Conservation (phyloP, 2,329 filamentous ascomycete species). For the Curvularia eragrostidis region DNA sequence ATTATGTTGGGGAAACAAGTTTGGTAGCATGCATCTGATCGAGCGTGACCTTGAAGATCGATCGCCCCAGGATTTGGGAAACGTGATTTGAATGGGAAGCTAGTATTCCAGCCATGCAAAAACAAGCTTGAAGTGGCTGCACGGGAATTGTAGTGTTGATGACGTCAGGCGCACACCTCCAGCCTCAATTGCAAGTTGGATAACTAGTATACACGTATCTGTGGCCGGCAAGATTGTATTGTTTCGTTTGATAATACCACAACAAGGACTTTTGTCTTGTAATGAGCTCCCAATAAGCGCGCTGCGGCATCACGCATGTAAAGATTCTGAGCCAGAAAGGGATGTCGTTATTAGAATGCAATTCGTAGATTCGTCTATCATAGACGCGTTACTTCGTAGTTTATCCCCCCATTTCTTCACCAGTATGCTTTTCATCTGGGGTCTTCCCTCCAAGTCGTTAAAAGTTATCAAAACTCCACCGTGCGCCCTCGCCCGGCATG, state of each 20-base stretch:
- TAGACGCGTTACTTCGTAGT: slow-evolving; percentile 16
- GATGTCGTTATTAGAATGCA: neutral
- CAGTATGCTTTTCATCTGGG: slow-evolving; percentile 2
- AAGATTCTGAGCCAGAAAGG: neutral
- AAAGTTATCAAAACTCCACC: slow-evolving; percentile 21
- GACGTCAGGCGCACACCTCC: neutral
- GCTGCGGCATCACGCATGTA: neutral
- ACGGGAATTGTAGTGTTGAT: neutral
- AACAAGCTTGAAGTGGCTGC: neutral
- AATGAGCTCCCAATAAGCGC: neutral
- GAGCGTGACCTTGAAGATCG: neutral
- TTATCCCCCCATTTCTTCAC: slow-evolving; percentile 5
- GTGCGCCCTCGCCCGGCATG: slow-evolving; percentile 27
- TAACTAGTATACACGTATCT: neutral
- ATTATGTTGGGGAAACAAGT: neutral
- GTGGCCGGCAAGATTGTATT: neutral
- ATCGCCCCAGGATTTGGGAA: neutral
- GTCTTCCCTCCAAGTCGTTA: neutral
- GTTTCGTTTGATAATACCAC: neutral
- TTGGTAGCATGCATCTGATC: neutral
- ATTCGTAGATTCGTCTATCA: slow-evolving; percentile 19
- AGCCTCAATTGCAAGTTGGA: neutral
- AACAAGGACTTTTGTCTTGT: neutral
- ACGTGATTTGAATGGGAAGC: neutral
- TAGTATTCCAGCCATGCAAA: neutral